Conservation (phyloP, 805 yeast species). For the Kuraishia cidri region DNA sequence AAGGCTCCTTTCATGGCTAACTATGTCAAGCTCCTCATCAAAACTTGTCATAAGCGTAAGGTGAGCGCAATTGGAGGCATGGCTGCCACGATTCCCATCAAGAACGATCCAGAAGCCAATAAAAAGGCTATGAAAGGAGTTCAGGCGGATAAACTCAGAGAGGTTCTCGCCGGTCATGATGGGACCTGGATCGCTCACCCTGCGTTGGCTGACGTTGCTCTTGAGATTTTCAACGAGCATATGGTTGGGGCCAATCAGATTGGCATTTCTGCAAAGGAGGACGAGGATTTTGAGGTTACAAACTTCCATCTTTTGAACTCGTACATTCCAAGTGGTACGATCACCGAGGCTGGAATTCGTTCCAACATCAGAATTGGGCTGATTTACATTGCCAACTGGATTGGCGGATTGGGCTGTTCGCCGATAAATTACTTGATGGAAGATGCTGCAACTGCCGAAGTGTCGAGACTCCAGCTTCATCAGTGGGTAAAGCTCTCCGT, state of each 20-base stretch:
- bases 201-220: slow-evolving; percentile 68
- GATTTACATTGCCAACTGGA: slow-evolving; percentile 69
- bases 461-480: slow-evolving; percentile 64
- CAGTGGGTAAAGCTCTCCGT: slow-evolving; percentile 68
- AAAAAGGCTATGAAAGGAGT: slow-evolving; percentile 64
- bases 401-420: slow-evolving; percentile 62
- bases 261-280: slow-evolving; percentile 18
- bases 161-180: slow-evolving; percentile 73
- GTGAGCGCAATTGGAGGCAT: slow-evolving; percentile 87
- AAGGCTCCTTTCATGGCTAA: slow-evolving; percentile 60
- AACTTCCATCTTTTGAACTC: slow-evolving; percentile 42
- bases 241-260: slow-evolving; percentile 78
- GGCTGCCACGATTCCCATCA: slow-evolving; percentile 85
- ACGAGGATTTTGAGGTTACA: slow-evolving; percentile 10
- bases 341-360: slow-evolving; percentile 62
- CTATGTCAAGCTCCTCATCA: slow-evolving; percentile 54
- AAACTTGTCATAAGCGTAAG: slow-evolving; percentile 64
- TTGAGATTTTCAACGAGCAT: slow-evolving; percentile 63
- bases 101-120: slow-evolving; percentile 57
- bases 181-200: slow-evolving; percentile 92
- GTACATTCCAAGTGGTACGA: slow-evolving; percentile 42
- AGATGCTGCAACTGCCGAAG: slow-evolving; percentile 75
- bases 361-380: slow-evolving; percentile 55
- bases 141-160: slow-evolving; percentile 66
- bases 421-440: slow-evolving; percentile 73